Evolutionary conservation across 1,139 yeast genomes (phyloP).

Genomic region (Zygosaccharomyces sapae): DNA sequence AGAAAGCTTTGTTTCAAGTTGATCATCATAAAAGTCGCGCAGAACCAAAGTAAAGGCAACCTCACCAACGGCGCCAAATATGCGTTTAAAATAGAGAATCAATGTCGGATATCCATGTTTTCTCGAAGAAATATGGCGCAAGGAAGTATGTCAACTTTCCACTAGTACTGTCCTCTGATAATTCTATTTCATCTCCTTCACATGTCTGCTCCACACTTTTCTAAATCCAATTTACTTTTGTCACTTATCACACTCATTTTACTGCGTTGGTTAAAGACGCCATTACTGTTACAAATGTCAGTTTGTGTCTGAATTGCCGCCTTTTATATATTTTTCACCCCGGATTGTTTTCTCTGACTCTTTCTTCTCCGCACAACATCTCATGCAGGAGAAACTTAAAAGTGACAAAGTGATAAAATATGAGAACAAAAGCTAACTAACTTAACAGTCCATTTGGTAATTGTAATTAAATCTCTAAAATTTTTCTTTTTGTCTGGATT

Average conservation of each 20-base stretch:
- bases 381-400: constrained; percentile 1
- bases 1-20: not conserved
- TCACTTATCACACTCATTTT: not conserved
- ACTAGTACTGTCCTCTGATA: not conserved
- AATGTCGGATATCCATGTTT: not conserved
- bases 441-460: not conserved
- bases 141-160: constrained; percentile 1
- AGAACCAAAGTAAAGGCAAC: not conserved
- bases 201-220: not conserved
- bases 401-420: not conserved
- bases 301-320: not conserved
- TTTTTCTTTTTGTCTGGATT: no score
- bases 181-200: not conserved
- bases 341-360: not conserved
- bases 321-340: constrained; percentile 1
- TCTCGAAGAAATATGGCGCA: not conserved
- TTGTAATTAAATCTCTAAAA: not conserved
- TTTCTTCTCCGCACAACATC: not conserved
- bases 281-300: not conserved
- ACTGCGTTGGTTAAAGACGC: not conserved
- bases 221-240: not conserved
- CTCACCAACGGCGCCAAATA: not conserved
- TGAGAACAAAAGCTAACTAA: not conserved
- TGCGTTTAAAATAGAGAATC: not conserved
- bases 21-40: not conserved